Evolutionary conservation across 805 yeast genomes (phyloP), one percentile per base, ranked within the genome.

Genomic region (Danielia oregonensis): DNA sequence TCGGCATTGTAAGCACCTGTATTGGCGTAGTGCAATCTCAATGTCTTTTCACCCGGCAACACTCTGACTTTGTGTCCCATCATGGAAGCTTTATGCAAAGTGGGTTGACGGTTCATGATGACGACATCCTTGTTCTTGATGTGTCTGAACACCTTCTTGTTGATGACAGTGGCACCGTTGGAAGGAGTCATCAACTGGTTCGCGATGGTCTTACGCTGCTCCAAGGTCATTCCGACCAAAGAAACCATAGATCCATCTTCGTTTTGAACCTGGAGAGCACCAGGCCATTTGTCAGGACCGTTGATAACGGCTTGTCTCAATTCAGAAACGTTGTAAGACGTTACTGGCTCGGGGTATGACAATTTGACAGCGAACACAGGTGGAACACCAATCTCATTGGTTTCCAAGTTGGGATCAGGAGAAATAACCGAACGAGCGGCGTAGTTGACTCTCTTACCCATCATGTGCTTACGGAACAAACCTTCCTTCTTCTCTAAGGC

Each of bases 371-470:
- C 99, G 54, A 93, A 93, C 11, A 94, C 98, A 0, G 98, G 98
- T 21, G 99, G 99, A 37, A 93, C 91, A 67, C 98, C 99, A 57
- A 93, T 91, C 65, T 93, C 96, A 58, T 89, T 87, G 10, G 98
- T 94, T 68, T 93, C 98, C 51, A 93, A 74, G 69, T 85, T 93
- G 37, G 99, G 99, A 67, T 93, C 99, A 5, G 97, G 97, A 5
- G 97, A 89, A 65, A 93, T 93, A 52, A 93, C 99, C 7, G 98
- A 91, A 67, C 99, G 87, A 33, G 98, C 98, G 35, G 97, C 96
- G 55, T 86, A 91, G 61, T 93, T 94, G 40, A 93, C 99, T 72
- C 99, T 88, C 73, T 93, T 93, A 59, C 99, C 99, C 99, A 93
- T 93, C 98, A 93, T 93, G 57, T 93, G 96, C 60, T 91, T 93